Evolutionary conservation across 352 stramenopile genomes (phyloP).

Genomic region (Phytophthora agathidicida): DNA sequence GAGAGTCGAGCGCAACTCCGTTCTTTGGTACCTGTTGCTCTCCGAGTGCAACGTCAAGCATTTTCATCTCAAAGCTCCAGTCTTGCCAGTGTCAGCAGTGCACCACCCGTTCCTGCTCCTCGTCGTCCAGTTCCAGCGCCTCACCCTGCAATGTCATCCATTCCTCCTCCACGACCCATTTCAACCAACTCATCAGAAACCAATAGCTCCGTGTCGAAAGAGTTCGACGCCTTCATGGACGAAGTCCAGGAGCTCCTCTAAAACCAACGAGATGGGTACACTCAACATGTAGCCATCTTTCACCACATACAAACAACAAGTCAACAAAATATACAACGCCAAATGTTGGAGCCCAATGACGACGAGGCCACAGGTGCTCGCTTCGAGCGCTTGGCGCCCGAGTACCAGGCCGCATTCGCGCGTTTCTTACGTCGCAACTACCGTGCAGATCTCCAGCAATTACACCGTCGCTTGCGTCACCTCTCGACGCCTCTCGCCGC

Average conservation of each 20-base stretch:
- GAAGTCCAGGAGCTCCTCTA: slow-evolving; percentile 57
- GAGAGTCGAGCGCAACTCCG: slow-evolving; percentile 53
- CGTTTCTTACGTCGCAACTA: slow-evolving; percentile 40
- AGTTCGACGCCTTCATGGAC: slow-evolving; percentile 80
- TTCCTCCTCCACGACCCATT: background rate
- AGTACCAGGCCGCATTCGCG: slow-evolving; percentile 39
- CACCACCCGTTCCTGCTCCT: slow-evolving; percentile 12
- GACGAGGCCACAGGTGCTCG: slow-evolving; percentile 36
- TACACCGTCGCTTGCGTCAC: slow-evolving; percentile 18
- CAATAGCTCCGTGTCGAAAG: slow-evolving; percentile 44
- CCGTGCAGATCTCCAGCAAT: slow-evolving; percentile 10
- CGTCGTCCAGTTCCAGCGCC: slow-evolving; percentile 29
- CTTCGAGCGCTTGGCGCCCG: slow-evolving; percentile 36
- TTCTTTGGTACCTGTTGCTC: slow-evolving; percentile 61
- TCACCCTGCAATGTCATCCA: slow-evolving; percentile 17
- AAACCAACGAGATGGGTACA: no score
- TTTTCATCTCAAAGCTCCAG: background rate
- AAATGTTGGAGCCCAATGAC: background rate
- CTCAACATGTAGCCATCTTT: slow-evolving; percentile 25
- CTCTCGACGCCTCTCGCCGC: background rate
- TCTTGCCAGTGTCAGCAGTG: background rate
- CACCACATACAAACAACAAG: slow-evolving; percentile 13
- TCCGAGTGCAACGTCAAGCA: slow-evolving; percentile 58
- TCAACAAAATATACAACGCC: background rate
- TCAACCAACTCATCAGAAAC: slow-evolving; percentile 6